Evolutionary conservation across 2,329 filamentous ascomycete species (phyloP).

Genomic region (Aureobasidium mangrovei): DNA sequence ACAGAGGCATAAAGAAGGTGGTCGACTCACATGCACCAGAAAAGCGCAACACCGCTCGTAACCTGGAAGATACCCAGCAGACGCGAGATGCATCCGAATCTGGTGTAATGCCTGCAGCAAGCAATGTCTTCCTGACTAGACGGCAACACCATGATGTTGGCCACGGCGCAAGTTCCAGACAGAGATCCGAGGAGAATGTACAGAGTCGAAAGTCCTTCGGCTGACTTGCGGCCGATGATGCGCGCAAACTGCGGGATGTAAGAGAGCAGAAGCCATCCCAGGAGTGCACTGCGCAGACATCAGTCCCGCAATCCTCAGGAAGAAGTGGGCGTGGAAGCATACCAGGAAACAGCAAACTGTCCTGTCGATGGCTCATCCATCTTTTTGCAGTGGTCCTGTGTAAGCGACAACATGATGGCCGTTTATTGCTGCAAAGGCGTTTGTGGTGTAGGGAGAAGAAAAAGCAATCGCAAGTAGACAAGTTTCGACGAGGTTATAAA

Average conservation of each 20-base stretch:
- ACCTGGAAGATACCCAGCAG: slow-evolving; percentile 83
- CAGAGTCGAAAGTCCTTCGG: slow-evolving; percentile 85
- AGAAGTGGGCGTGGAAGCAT: background rate
- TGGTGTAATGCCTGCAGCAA: slow-evolving; percentile 72
- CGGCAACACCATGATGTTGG: slow-evolving; percentile 77
- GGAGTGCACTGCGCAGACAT: slow-evolving; percentile 49
- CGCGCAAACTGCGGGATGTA: slow-evolving; percentile 88
- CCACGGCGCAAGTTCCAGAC: slow-evolving; percentile 75
- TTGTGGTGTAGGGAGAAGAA: background rate
- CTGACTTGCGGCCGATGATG: slow-evolving; percentile 74
- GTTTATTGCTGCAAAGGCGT: background rate
- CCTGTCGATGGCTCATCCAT: slow-evolving; percentile 16
- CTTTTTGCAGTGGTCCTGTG: slow-evolving; percentile 15
- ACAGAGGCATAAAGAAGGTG: background rate
- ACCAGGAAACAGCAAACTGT: slow-evolving; percentile 18
- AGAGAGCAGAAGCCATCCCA: slow-evolving; percentile 77
- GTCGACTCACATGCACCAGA: slow-evolving; percentile 66
- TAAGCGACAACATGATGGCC: background rate
- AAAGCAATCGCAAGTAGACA: background rate
- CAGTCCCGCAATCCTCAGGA: too few species aligned
- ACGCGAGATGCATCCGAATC: slow-evolving; percentile 72
- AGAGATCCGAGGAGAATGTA: slow-evolving; percentile 84
- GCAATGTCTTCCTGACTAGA: slow-evolving; percentile 68
- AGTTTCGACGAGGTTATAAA: background rate
- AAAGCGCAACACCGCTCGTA: slow-evolving; percentile 79